Evolutionary conservation across 352 stramenopile genomes (phyloP), one percentile per base, ranked within the genome.

Genomic region (Phytophthora cryptogea): DNA sequence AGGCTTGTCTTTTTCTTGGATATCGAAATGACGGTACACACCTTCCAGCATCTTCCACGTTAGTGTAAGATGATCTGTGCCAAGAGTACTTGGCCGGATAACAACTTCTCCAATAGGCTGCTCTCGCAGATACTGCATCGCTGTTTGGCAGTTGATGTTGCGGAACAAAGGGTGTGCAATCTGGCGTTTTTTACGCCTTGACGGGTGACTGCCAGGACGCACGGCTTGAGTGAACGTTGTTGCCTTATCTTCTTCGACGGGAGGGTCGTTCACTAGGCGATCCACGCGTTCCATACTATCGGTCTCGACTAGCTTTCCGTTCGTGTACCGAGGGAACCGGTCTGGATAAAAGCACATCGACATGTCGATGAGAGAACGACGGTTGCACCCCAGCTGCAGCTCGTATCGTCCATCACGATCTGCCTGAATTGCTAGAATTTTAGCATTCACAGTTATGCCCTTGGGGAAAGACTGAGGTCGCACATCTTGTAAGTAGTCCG

Each of bases 1-100:
- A 6, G 86, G 86, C 47, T 96, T 96, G 63, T 96, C 72, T 68
- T 89, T 88, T 70, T 96, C 88, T 42, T 89, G 64, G 31, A 96
- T 87, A 59, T 96, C 88, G 35, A 95, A 95, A 51, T 96, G 88
- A 42, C 86, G 84, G 54, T 94, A 96, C 11, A 95, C 86, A 28
- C 82, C 76, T 16, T 94, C 83, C 27, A 94, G 53, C 74, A 95
- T 92, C 49, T 96, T 96, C 88, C 88, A 96, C 17, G 88, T 94
- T 35, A 96, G 65, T 16, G 84, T 96, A 8, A 96, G 70, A 45
- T 96, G 88, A 44, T 96, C 85, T 2, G 84, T 81, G 11, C 86
- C 86, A 41, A 94, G 50, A 6, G 85, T 93, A 69, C 86, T 92
- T 2, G 88, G 88, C 10, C 88, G 88, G 72, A 96, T 86, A 26